Conservation (phyloP, 192 early-diverging fungal species). For the Coemansia erecta region DNA sequence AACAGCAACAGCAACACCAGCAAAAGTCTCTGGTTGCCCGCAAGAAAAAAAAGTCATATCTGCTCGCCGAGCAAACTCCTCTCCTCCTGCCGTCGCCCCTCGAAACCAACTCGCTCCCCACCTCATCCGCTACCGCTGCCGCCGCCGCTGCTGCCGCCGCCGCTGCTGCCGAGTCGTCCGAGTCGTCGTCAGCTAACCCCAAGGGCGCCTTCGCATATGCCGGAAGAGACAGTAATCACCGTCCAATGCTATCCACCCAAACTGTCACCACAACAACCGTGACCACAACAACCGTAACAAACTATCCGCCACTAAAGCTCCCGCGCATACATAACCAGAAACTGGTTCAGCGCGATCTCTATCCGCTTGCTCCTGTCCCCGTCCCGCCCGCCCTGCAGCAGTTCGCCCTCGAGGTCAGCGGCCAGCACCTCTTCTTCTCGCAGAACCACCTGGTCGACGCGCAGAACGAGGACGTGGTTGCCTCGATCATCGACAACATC, state of each 20-base stretch:
- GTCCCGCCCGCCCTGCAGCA: slow-evolving; percentile 77
- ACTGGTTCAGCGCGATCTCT: slow-evolving; percentile 60
- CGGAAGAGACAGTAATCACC: slow-evolving; percentile 19
- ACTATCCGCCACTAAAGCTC: slow-evolving; percentile 71
- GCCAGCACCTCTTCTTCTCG: slow-evolving; percentile 66
- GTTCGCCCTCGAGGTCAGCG: slow-evolving; percentile 78
- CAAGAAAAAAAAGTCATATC: too few species aligned
- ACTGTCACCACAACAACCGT: slow-evolving; percentile 70
- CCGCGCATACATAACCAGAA: slow-evolving; percentile 57
- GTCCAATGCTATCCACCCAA: slow-evolving; percentile 55
- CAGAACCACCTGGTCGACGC: slow-evolving; percentile 51
- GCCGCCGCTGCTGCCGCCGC: not conserved
- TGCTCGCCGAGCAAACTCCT: not conserved
- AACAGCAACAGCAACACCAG: not conserved
- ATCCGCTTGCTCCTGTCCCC: slow-evolving; percentile 69
- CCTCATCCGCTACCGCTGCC: not conserved
- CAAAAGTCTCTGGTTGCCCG: too few species aligned
- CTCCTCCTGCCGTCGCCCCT: slow-evolving; percentile 1
- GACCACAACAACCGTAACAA: slow-evolving; percentile 79
- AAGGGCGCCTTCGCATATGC: not conserved
- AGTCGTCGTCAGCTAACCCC: too few species aligned
- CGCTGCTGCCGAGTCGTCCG: slow-evolving; percentile 8
- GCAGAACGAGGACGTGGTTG: not conserved
- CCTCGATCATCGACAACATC: slow-evolving; percentile 10
- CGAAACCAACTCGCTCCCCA: not conserved